Conservation (phyloP, 371 early-diverging fungal species). For the Mucor circinelloides region DNA sequence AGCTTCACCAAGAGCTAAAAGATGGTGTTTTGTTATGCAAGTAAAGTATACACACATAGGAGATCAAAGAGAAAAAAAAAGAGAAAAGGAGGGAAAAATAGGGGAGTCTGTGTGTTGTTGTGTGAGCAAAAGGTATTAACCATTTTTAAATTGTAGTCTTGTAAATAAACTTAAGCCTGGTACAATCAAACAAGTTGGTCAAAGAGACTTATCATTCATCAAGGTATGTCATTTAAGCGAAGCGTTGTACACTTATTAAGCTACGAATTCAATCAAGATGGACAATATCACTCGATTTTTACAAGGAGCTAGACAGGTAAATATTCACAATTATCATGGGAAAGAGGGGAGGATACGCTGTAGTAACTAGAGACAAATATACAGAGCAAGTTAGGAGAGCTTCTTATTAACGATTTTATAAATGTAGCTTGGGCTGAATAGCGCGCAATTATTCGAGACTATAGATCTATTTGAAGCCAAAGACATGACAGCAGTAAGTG, state of each 20-base stretch:
- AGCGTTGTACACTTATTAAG: not conserved
- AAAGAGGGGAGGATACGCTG: not conserved
- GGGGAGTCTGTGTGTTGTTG: not conserved
- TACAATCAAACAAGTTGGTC: conserved; percentile 49
- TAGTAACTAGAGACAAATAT: not conserved
- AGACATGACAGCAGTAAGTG: conserved; percentile 74
- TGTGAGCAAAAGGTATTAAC: not conserved
- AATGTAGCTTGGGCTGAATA: conserved; percentile 64
- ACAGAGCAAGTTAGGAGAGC: not conserved
- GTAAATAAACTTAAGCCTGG: conserved; percentile 50
- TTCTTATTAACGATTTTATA: not conserved
- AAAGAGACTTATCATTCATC: conserved; percentile 46
- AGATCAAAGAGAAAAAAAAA: not conserved
- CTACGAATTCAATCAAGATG: conserved; percentile 57
- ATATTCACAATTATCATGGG: not conserved
- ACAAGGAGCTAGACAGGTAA: conserved; percentile 61
- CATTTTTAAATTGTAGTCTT: conserved; percentile 27
- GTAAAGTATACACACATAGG: conserved; percentile 22
- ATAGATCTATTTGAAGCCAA: conserved; percentile 89
- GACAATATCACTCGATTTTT: conserved; percentile 78
- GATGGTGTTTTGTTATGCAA: conserved; percentile 54
- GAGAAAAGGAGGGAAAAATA: not conserved
- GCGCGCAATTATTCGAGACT: conserved; percentile 86
- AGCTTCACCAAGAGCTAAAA: conserved; percentile 56
- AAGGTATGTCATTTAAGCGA: conserved; percentile 24